Conservation (phyloP, 2,329 filamentous ascomycete genomes). For the Ophiocordyceps unilateralis region DNA sequence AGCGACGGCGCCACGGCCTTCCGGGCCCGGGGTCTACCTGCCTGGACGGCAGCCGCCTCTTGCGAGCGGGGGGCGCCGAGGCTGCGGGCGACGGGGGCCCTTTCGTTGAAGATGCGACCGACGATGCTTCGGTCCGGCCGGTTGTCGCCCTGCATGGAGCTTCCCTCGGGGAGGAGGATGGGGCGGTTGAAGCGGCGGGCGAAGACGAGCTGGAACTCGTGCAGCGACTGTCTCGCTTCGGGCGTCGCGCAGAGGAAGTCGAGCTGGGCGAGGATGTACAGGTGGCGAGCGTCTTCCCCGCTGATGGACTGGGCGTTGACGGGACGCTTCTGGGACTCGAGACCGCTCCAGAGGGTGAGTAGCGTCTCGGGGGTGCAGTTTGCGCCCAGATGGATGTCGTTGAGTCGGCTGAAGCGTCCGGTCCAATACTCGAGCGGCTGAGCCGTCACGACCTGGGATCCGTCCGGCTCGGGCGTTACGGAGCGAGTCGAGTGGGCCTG, state of each 20-base stretch:
- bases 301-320: not conserved
- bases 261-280: constrained; percentile 28
- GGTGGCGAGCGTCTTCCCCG: constrained; percentile 23
- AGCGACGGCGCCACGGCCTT: not conserved
- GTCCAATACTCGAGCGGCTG: constrained; percentile 40
- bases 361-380: constrained; percentile 1
- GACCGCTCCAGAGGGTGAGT: constrained; percentile 32
- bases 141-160: constrained; percentile 7
- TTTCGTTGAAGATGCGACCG: constrained; percentile 11
- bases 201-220: constrained; percentile 30
- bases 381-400: not conserved
- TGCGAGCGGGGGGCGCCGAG: not conserved
- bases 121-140: constrained; percentile 11
- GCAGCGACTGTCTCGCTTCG: constrained; percentile 29
- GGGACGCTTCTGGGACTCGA: constrained; percentile 11
- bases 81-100: not conserved
- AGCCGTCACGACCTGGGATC: constrained; percentile 21
- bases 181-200: constrained; percentile 22
- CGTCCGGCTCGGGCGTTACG: constrained; percentile 4
- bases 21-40: not conserved
- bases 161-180: constrained; percentile 20
- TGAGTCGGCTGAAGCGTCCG: constrained; percentile 32
- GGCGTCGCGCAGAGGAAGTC: constrained; percentile 27
- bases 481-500: too few species aligned
- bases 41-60: not conserved